A percentile compares a stretch with the other conserved stretches of the same genome.
Evolutionary conservation across 768 basidiomycete genomes (phyloP).

Genomic region (Auricularia sp.): DNA sequence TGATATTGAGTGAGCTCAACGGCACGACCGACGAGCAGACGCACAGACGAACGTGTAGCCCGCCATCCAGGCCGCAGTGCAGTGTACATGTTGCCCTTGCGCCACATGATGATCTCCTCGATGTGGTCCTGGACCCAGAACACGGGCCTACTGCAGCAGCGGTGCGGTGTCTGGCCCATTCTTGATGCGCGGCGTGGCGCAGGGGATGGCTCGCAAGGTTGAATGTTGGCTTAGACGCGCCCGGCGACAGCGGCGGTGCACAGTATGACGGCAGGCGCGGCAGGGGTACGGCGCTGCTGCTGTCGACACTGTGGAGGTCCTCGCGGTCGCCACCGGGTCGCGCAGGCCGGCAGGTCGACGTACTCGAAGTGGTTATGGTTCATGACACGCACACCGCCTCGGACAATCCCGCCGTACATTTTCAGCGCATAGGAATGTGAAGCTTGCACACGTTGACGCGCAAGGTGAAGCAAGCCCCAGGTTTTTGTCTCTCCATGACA

Average conservation of each 20-base stretch:
- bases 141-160: constrained; percentile 44
- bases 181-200: neutral
- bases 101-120: constrained; percentile 82
- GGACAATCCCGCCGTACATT: no score
- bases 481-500: no score
- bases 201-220: neutral
- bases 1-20: constrained; percentile 28
- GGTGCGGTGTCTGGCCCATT: neutral
- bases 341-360: neutral
- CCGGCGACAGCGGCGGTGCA: neutral
- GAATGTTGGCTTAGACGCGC: neutral
- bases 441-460: no score
- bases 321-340: neutral
- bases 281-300: neutral
- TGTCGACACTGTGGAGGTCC: neutral
- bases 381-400: no score
- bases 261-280: neutral
- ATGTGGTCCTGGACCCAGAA: constrained; percentile 90
- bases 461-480: no score
- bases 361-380: neutral
- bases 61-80: constrained; percentile 60
- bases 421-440: no score
- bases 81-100: constrained; percentile 64
- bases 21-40: constrained; percentile 20
- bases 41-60: constrained; percentile 72